phyloP scores from a whole-genome alignment of 306 rosid species.

The Cyamopsis tetragonoloba region DNA sequence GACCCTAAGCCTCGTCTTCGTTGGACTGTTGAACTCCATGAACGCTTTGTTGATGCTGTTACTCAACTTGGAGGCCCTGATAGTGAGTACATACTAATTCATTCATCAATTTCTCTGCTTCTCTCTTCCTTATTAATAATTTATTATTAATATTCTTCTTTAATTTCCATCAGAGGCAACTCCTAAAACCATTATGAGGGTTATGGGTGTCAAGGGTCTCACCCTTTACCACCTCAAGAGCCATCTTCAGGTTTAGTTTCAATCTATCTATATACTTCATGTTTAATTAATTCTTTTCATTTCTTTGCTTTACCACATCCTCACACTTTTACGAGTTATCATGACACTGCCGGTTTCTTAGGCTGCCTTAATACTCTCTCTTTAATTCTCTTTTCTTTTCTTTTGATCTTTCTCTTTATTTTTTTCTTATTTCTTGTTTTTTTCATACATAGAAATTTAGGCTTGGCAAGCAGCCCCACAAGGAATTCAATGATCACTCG shows the following conservation, averaged over 20 bases:
- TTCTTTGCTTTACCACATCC: too few species aligned
- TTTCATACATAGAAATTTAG: slow-evolving; percentile 62
- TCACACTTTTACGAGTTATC: too few species aligned
- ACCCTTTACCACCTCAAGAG: slow-evolving; percentile 99
- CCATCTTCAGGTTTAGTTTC: slow-evolving; percentile 89
- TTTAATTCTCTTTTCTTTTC: not conserved
- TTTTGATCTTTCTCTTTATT: slow-evolving; percentile 29
- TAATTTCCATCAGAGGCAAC: slow-evolving; percentile 68
- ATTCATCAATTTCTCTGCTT: too few species aligned
- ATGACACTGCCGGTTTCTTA: not conserved
- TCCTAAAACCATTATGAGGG: slow-evolving; percentile 98
- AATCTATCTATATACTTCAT: too few species aligned
- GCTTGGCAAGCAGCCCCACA: slow-evolving; percentile 99
- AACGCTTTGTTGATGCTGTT: slow-evolving; percentile 98
- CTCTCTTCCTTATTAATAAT: not conserved
- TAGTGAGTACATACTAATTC: too few species aligned
- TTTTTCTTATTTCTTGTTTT: slow-evolving; percentile 26
- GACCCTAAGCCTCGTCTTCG: slow-evolving; percentile 99
- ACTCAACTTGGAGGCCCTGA: slow-evolving; percentile 99
- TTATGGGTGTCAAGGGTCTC: slow-evolving; percentile 99
- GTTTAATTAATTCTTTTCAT: too few species aligned
- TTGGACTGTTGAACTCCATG: slow-evolving; percentile 98
- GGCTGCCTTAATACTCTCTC: slow-evolving; percentile 8
- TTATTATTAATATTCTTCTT: not conserved
- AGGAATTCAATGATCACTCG: slow-evolving; percentile 95